Evolutionary conservation across 331 rosid genomes (phyloP), one percentile per base, ranked within the genome.

Genomic region (Dryas integrifolia): DNA sequence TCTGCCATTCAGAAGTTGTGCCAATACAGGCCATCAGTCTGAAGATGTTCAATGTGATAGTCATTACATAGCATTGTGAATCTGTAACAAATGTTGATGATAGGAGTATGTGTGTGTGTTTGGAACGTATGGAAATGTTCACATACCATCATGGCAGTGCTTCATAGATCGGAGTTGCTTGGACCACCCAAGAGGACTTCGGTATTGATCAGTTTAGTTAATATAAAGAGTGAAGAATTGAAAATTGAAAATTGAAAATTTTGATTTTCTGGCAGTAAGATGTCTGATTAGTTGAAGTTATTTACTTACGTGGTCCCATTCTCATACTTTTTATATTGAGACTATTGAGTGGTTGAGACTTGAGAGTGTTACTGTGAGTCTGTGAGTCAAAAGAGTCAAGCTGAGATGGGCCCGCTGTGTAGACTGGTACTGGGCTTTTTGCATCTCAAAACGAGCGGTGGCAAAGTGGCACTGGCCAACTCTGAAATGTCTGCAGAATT

Each of bases 371-470:
- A 56, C 1, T 41, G 24, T 21, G 24, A 21, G 24, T 21, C 24
- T 21, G 71, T n/a, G 43, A 67, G 83, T 74, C 82, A 78, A 82
- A 72, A 75, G 84, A 74, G 70, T 85, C 79, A 38, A 73, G 81
- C 77, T 41, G 72, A 49, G 81, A 70, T 73, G 68, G 79, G 78
- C 72, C 30, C 44, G 62, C 40, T 72, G 73, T 76, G 46, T 53
- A 78, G 26, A 40, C 5, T 43, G 72, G 78, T 58, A 69, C 48
- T 13, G 5, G 66, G 65, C 38, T 66, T 44, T 79, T 49, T 72
- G 40, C 52, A 53, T 56, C 87, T 87, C 86, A 86, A 84, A 81
- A 79, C 70, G 35, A 30, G 3, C 35, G 71, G 74, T 64, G 69
- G 84, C 75, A 76, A 79, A 71, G 66, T 70, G 43, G 73, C 81